phyloP scores from a whole-genome alignment of 148 eudicot species.

The Mesembryanthemum crystallinum region DNA sequence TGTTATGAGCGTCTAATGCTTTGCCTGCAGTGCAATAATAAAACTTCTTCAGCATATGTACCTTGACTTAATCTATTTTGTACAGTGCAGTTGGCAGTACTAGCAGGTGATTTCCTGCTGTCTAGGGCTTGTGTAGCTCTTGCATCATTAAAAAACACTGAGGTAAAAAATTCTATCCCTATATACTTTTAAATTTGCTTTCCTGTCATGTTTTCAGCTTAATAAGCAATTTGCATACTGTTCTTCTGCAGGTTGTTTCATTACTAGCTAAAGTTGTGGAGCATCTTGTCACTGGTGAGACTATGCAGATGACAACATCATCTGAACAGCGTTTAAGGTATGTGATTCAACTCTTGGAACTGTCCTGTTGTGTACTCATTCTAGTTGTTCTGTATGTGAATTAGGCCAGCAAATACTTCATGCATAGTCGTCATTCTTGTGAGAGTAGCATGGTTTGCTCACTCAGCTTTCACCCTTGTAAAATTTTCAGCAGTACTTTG shows the following conservation, averaged over 20 bases:
- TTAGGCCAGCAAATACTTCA: neutral
- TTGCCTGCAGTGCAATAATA: neutral
- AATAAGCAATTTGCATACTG: neutral
- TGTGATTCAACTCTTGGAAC: constrained; percentile 21
- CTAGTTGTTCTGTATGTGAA: neutral
- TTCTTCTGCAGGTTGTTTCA: constrained; percentile 65
- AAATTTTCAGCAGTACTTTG: no score
- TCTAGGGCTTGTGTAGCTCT: constrained; percentile 92
- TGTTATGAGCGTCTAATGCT: neutral
- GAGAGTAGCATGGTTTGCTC: no score
- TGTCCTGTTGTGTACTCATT: neutral
- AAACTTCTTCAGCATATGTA: constrained; percentile 7
- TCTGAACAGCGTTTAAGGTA: constrained; percentile 86
- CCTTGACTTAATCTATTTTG: constrained; percentile 22
- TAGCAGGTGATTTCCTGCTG: constrained; percentile 89
- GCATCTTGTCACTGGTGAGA: constrained; percentile 97
- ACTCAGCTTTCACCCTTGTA: no score
- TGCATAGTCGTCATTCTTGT: neutral
- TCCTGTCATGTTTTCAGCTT: neutral
- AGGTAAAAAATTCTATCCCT: constrained; percentile 38
- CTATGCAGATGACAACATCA: constrained; percentile 93
- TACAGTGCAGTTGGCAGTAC: constrained; percentile 64
- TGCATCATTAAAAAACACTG: constrained; percentile 88
- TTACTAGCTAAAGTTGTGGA: constrained; percentile 80
- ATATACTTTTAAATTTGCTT: neutral